Base-by-base conservation (phyloP, 2,329 filamentous ascomycete species). In the Anthostomella pinea region DNA sequence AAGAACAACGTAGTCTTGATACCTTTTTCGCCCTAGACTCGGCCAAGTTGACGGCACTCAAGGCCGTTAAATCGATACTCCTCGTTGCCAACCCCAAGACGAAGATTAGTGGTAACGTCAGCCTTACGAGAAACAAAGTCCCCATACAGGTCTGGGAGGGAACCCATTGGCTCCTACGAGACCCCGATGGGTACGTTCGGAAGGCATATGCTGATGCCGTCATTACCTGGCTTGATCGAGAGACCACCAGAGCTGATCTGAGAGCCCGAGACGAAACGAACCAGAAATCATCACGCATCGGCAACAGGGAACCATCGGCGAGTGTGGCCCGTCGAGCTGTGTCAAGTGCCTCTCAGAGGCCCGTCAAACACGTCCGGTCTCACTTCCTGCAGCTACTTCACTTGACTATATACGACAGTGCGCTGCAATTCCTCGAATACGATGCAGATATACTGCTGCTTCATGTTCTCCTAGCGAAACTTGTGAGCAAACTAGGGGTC, bases 101-200 rank as follows among this genome's bases (percentile, higher is more conserved):
- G 15, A 79, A 73, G 48, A 67, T 73, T 41, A 72, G 68, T 48
- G 75, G 74, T 48, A 80, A 73, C 57, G 73, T 70, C 33, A 77
- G 77, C 19, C 75, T 93, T 33, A 79, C 81, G 5, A 77, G 89
- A 45, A 87, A 84, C 58, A 79, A 73, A 25, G 86, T 94, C 1
- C 82, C 86, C 0, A 73, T 95, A 7, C 77, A 85, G 36, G 85
- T 90, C 1, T 98, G 93, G 93, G 90, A 97, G 62, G 88, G 87
- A n/a, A 95, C 90, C 0, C 88, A 96, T 44, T 95, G 88, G 87
- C 77, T 97, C 28, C 68, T 97, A 14, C 81, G 85, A 23, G 91
- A 96, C 54, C 73, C 79, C 1, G 83, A 90, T 52, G 79, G 79
- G 20, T 73, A 79, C 20, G 89, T 97, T 21, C 80, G 90, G 35